Base-by-base conservation (phyloP, 495 filamentous ascomycete genomes). In the Xylaria sp. region DNA sequence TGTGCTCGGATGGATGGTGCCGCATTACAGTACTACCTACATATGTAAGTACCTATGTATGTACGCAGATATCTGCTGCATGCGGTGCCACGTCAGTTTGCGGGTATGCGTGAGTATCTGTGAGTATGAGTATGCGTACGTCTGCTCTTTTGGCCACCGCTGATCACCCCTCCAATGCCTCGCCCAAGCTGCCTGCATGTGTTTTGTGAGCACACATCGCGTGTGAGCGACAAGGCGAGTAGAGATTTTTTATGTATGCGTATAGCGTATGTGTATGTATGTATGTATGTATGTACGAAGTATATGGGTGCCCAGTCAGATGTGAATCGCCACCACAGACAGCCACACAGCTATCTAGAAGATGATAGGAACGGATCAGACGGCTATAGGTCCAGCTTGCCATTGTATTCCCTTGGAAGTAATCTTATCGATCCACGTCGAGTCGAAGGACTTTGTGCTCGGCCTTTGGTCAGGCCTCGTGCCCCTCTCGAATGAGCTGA, bases 41-140 rank as follows among this genome's bases (percentile, higher is more conserved):
- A n/a, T n/a, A n/a, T n/a, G n/a, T n/a, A n/a, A n/a, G n/a, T n/a
- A 37, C 35, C 8, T 4, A n/a, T 17, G 24, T 53, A 26, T 3
- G 17, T 53, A 26, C 4, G 35, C 8, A 37, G 35, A 8, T 37
- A 37, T 37, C 61, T 21, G 35, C 35, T 43, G 37, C 41, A 67
- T 55, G 64, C 33, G 29, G 50, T 67, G 65, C 65, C 65, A 67
- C 65, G 65, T 67, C 65, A 67, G 37, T 43, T 50, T 40, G 65
- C 50, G 48, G 48, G 50, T 8, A n/a, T n/a, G n/a, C n/a, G n/a
- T n/a, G n/a, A n/a, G n/a, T n/a, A n/a, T n/a, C n/a, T n/a, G n/a
- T n/a, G n/a, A n/a, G n/a, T n/a, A n/a, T n/a, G n/a, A n/a, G n/a
- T n/a, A n/a, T n/a, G n/a, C n/a, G n/a, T 41, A 67, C 37, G 65